These are phyloP conservation scores for Kalaharituber pfeilii DNA, from an alignment of 2,329 filamentous ascomycete genomes.

Conservation along the genomic window DNA sequence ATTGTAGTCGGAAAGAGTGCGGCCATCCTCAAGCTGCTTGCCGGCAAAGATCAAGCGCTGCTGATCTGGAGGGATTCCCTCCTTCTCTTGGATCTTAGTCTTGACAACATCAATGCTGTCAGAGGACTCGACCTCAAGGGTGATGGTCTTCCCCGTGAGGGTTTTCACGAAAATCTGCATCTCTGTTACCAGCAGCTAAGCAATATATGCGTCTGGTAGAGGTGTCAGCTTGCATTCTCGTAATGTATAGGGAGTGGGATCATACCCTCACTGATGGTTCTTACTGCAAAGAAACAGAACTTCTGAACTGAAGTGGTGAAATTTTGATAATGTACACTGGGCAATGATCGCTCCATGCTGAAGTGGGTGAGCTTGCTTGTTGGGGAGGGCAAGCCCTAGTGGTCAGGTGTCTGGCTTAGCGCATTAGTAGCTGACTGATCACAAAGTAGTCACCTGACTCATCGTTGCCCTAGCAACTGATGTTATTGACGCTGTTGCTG, in stretches of 20 bases:
- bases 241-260: neutral
- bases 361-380: too few relatives aligned
- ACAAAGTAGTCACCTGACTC: too few relatives aligned
- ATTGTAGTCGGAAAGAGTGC: conserved; percentile 99
- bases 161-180: conserved; percentile 67
- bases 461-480: too few relatives aligned
- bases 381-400: too few relatives aligned
- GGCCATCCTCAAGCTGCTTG: conserved; percentile 99
- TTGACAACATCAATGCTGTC: conserved; percentile 95
- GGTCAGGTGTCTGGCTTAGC: too few relatives aligned
- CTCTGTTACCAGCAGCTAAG: conserved; percentile 30
- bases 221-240: neutral
- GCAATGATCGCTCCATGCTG: too few relatives aligned
- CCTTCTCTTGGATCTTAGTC: conserved; percentile 65
- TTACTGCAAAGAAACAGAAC: neutral
- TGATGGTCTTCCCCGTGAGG: conserved; percentile 99
- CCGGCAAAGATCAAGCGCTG: conserved; percentile 99
- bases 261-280: neutral
- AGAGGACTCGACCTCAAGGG: conserved; percentile 99
- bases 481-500: too few relatives aligned
- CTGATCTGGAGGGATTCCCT: conserved; percentile 97
- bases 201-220: conserved; percentile 17
- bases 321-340: too few relatives aligned
- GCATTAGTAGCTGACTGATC: too few relatives aligned
- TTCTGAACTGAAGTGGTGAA: too few relatives aligned